These are phyloP conservation scores for Chaetomium globosum DNA, from an alignment of 2,329 filamentous ascomycete species.

Conservation along the genomic window DNA sequence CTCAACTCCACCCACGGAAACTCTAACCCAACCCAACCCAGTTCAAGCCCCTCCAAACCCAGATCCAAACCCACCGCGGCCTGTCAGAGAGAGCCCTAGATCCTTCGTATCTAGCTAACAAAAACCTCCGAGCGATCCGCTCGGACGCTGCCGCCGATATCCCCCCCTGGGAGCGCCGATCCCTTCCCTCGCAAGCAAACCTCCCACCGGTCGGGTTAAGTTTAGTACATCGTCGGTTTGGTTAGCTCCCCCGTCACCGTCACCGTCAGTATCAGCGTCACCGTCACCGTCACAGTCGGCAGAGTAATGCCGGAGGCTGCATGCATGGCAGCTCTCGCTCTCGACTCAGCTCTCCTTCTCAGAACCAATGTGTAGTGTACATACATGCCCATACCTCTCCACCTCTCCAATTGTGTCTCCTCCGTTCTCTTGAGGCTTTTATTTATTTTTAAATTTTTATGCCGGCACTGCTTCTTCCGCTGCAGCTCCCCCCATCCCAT, in stretches of 20 bases:
- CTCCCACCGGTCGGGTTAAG: neutral
- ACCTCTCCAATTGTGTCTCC: neutral
- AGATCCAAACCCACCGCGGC: neutral
- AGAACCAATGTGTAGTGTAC: too few species aligned
- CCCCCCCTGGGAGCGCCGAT: neutral
- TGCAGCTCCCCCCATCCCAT: neutral
- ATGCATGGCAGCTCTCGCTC: neutral
- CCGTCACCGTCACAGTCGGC: neutral
- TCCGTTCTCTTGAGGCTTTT: neutral
- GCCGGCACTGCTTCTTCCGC: neutral
- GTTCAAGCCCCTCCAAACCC: neutral
- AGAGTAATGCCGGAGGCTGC: neutral
- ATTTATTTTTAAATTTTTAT: neutral
- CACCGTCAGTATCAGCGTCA: neutral
- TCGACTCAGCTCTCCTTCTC: neutral
- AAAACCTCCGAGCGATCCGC: neutral
- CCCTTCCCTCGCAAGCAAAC: neutral
- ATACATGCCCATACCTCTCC: too few species aligned
- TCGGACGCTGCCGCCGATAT: neutral
- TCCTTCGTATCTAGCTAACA: too few species aligned
- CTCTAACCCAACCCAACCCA: slow-evolving; percentile 1
- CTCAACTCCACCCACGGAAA: neutral
- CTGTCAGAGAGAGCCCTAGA: too few species aligned
- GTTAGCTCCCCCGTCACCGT: neutral
- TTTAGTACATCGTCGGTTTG: too few species aligned